A percentile compares a stretch with the other conserved stretches of the same genome.
Conservation (phyloP, 345 rosid genomes). For the Acer negundo region DNA sequence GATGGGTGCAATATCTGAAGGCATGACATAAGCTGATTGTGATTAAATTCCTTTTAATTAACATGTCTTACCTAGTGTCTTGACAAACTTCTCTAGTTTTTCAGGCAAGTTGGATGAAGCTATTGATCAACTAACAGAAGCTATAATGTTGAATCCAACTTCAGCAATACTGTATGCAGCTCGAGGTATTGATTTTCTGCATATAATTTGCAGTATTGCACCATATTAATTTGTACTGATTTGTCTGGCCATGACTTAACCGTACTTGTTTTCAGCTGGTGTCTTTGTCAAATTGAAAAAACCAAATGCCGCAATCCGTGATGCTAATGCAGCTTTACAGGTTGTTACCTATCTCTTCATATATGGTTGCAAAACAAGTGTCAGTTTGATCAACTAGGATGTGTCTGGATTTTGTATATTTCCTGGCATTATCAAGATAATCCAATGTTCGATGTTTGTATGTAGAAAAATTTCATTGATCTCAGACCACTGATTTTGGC, state of each 20-base stretch:
- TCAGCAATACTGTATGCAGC: conserved; percentile 81
- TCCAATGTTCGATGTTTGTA: conserved; percentile 8
- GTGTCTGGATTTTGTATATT: neutral
- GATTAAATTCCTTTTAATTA: neutral
- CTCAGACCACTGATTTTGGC: neutral
- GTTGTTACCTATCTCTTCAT: conserved; percentile 34
- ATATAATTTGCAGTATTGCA: neutral
- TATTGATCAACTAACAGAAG: conserved; percentile 60
- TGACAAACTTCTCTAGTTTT: conserved; percentile 21
- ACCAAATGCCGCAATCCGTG: conserved; percentile 82
- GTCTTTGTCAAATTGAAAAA: conserved; percentile 62
- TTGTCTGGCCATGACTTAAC: conserved; percentile 1
- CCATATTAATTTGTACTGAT: neutral
- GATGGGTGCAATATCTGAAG: conserved; percentile 61
- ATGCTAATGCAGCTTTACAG: conserved; percentile 74
- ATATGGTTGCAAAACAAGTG: conserved; percentile 5
- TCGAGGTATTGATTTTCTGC: conserved; percentile 49
- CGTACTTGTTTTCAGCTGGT: conserved; percentile 48
- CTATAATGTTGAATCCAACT: conserved; percentile 70
- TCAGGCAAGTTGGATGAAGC: conserved; percentile 68
- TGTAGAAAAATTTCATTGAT: neutral
- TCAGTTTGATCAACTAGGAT: conserved; percentile 5
- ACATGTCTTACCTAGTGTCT: neutral
- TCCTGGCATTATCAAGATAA: neutral
- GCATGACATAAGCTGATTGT: conserved; percentile 27